Conservation (phyloP, 768 basidiomycete species). For the Tephrocybe sp. region DNA sequence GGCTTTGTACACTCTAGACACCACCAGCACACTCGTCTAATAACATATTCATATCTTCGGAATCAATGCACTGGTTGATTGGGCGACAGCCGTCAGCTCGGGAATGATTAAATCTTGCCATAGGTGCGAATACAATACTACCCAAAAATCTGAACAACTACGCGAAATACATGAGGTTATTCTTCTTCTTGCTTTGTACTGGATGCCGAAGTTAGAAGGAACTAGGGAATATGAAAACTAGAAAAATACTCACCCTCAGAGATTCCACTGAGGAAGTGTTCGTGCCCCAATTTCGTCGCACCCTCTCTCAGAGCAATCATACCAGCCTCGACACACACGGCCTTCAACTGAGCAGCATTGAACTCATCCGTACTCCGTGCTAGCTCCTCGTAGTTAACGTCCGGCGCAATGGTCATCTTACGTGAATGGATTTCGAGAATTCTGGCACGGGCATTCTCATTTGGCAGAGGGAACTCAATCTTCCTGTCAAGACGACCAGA, state of each 20-base stretch:
- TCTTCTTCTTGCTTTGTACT: slow-evolving; percentile 99
- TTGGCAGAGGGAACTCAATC: slow-evolving; percentile 97
- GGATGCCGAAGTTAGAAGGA: slow-evolving; percentile 20
- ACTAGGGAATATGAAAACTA: background rate
- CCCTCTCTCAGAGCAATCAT: slow-evolving; percentile 98
- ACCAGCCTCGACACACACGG: slow-evolving; percentile 98
- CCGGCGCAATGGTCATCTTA: slow-evolving; percentile 86
- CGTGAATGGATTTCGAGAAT: slow-evolving; percentile 97
- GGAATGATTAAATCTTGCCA: background rate
- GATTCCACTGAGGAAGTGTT: slow-evolving; percentile 94
- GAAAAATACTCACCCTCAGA: slow-evolving; percentile 64
- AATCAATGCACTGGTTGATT: too few species aligned
- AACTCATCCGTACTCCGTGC: slow-evolving; percentile 98
- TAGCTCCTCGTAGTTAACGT: slow-evolving; percentile 96
- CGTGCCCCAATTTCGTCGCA: slow-evolving; percentile 83
- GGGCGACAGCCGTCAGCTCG: too few species aligned
- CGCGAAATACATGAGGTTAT: slow-evolving; percentile 92
- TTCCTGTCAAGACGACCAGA: slow-evolving; percentile 97
- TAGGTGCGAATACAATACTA: background rate
- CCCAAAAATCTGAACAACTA: slow-evolving; percentile 34
- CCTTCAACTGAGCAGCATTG: slow-evolving; percentile 96
- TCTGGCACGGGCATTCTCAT: slow-evolving; percentile 92
- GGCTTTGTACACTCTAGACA: background rate
- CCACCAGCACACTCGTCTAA: background rate
- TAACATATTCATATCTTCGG: too few species aligned